A percentile compares a stretch with the other conserved stretches of the same genome.
Conservation (phyloP, 345 rosid species). For the Isatis tinctoria region DNA sequence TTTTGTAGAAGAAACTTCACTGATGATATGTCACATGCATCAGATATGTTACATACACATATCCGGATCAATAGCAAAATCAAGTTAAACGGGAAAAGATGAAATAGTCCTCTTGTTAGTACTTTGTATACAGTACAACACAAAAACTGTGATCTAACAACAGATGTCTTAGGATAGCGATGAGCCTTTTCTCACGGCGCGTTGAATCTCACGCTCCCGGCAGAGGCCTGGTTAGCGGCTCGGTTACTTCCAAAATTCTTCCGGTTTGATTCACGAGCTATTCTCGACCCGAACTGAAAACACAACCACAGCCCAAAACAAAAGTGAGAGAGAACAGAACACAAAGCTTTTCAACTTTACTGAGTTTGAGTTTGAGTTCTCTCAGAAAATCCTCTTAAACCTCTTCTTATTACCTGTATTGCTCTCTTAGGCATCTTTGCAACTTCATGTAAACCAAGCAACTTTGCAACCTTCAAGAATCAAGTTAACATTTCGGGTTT, state of each 20-base stretch:
- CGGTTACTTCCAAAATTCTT: slow-evolving; percentile 92
- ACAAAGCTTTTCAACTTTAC: slow-evolving; percentile 12
- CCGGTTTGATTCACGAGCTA: slow-evolving; percentile 83
- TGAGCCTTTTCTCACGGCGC: slow-evolving; percentile 20
- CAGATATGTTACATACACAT: neutral
- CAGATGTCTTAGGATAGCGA: neutral
- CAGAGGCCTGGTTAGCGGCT: slow-evolving; percentile 93
- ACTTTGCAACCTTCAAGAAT: slow-evolving; percentile 59
- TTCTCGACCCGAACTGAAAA: slow-evolving; percentile 85
- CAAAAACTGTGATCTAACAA: neutral
- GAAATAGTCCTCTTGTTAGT: neutral
- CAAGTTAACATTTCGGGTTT: neutral
- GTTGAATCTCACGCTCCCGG: slow-evolving; percentile 57
- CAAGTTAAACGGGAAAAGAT: neutral
- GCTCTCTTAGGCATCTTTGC: slow-evolving; percentile 84
- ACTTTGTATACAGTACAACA: slow-evolving; percentile 3
- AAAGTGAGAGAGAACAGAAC: neutral
- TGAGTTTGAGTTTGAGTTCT: neutral
- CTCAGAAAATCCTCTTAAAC: neutral
- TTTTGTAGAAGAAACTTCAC: neutral
- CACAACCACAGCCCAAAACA: neutral
- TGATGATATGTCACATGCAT: no score
- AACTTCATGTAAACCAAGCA: slow-evolving; percentile 79
- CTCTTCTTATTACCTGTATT: slow-evolving; percentile 63
- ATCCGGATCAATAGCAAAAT: neutral